Evolutionary conservation across 2,329 filamentous ascomycete genomes (phyloP), one percentile per base, ranked within the genome.

Genomic region (Pseudovirgaria hyperparasitica): DNA sequence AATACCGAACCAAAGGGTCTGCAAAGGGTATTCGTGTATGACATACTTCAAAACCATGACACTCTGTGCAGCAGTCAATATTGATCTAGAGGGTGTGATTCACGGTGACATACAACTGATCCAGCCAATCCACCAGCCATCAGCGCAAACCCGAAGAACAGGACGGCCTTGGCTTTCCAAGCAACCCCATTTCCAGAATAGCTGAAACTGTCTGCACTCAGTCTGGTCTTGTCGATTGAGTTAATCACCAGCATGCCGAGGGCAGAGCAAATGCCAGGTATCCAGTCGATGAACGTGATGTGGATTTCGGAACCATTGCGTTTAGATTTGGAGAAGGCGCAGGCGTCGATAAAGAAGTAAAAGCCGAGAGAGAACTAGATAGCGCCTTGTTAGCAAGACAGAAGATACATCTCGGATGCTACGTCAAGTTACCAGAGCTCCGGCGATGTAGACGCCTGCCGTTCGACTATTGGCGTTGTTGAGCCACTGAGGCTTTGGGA

Each of bases 231-330:
- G 45, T 80, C 74, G 43, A 80, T 78, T 35, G 65, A 72, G 53
- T 79, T 79, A 60, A 79, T 78, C 40, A 79, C 71, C 26, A 79
- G 63, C 74, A 79, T 78, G 33, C 74, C 74, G 17, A 79, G 62
- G 33, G 70, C 63, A 22, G 69, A 75, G 60, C 75, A 79, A 54
- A 80, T 79, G 33, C 68, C 67, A 4, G 74, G 75, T 39, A 80
- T 73, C 74, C 74, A 80, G 58, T 80, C 74, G 38, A 78, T 64
- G 51, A 79, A 78, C 50, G 68, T 76, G 45, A 79, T 64, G 52
- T 78, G 71, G 12, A 74, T 63, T 32, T 63, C 52, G 26, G 69
- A 70, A 35, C 66, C 69, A 50, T 78, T 78, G 43, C 62, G 63
- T 29, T 59, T 43, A 32, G 71, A 74, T 41, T 69, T 70, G 27